Base-by-base conservation (phyloP, 2,329 filamentous ascomycete genomes). In the Aspergillus luchuensis region DNA sequence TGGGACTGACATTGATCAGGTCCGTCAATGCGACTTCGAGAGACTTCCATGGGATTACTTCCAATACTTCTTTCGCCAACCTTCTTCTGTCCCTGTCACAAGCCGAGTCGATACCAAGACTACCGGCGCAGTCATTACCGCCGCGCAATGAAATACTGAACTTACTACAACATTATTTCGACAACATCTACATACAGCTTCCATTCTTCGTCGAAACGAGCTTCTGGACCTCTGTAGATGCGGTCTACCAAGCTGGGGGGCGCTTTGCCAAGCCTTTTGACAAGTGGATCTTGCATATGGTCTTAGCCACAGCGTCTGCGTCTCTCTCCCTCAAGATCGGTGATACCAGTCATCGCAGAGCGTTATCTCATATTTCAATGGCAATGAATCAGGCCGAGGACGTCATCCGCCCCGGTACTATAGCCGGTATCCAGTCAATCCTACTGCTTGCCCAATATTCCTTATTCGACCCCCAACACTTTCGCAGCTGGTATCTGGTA, bases 1-100 rank as follows among this genome's bases (percentile, higher is more conserved):
- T 49, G 55, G 53, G 61, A 57, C 66, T 67, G 51, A 69, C 58
- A 47, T 57, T 52, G 10, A 48, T 47, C 69, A 95, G 92, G 58
- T 92, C 94, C 5, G 91, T 99, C 71, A 96, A 97, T 79, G 93
- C 95, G 28, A 97, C 93, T 0, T 94, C 93, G 1, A 86, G 92
- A 71, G 95, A 98, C 75, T 97, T 97, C 72, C 92, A 96, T 74
- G 90, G 92, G 8, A 92, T 93, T 60, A 88, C 90, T 30, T 90
- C 87, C 62, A 92, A 91, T 70, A 96, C 97, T 85, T 97, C 92
- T 0, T 97, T 97, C 82, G 91, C 92, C 25, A 89, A 91, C 38
- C 84, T 98, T 19, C 90, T 97, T 23, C 80, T 97, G 28, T 91
- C 91, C n/a, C 90, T 94, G 5, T 88, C 91, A 39, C 86, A 86